These are phyloP conservation scores for Claviceps purpurea DNA, from an alignment of 2,329 filamentous ascomycete species.

Conservation along the genomic window DNA sequence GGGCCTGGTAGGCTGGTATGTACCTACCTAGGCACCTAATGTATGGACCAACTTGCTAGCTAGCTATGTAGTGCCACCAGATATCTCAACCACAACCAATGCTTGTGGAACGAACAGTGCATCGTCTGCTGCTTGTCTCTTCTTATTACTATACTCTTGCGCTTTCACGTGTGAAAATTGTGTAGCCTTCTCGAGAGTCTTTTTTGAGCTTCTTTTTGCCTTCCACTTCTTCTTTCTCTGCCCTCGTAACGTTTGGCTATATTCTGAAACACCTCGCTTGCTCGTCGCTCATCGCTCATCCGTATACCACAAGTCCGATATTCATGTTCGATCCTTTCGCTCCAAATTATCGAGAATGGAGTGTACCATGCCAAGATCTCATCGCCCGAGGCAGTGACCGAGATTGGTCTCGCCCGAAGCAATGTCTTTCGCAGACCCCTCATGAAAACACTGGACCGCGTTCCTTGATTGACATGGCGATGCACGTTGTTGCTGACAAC, in stretches of 20 bases:
- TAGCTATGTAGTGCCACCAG: no score
- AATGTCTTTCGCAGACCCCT: conserved; percentile 14
- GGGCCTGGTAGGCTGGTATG: no score
- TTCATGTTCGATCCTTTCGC: conserved; percentile 20
- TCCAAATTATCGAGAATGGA: conserved; percentile 25
- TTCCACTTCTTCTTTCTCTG: not conserved
- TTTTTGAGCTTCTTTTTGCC: not conserved
- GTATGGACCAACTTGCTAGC: no score
- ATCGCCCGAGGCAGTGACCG: conserved; percentile 11
- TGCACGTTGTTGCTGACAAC: conserved; percentile 23
- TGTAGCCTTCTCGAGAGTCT: no score
- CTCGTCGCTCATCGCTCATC: not conserved
- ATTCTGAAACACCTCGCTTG: not conserved
- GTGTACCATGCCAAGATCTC: conserved; percentile 16
- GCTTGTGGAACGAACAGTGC: no score
- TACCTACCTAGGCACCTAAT: no score
- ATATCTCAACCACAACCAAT: no score
- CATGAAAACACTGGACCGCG: conserved; percentile 20
- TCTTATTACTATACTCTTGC: no score
- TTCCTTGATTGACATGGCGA: conserved; percentile 25
- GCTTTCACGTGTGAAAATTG: no score
- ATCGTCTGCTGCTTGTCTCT: no score
- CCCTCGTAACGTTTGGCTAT: no score
- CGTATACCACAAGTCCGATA: not conserved
- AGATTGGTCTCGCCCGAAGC: conserved; percentile 24